A percentile compares a stretch with the other conserved stretches of the same genome.
Evolutionary conservation across 164 flowering plant species (phyloP).

Genomic region (Brasenia schreberi): DNA sequence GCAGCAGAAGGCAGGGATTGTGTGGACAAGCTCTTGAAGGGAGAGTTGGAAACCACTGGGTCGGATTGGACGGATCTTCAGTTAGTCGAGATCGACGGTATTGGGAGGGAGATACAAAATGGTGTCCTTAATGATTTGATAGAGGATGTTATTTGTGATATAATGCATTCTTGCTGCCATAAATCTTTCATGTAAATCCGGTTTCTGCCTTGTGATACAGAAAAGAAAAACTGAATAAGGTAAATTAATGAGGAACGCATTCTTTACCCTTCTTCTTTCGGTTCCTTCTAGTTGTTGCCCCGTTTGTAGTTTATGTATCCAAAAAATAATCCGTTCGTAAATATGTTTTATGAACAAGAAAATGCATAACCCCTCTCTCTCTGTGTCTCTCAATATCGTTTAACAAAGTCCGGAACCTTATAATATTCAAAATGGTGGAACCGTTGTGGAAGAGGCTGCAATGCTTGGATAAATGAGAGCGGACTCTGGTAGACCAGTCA

Average conservation of each 20-base stretch:
- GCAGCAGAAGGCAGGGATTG: constrained; percentile 43
- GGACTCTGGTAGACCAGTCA: neutral
- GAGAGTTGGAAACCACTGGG: constrained; percentile 41
- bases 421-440: neutral
- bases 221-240: neutral
- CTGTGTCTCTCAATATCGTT: no score
- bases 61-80: constrained; percentile 44
- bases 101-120: constrained; percentile 54
- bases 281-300: neutral
- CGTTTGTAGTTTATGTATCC: neutral
- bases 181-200: neutral
- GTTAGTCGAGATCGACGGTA: constrained; percentile 33
- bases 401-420: no score
- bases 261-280: neutral
- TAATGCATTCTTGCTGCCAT: neutral
- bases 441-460: neutral
- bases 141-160: constrained; percentile 53
- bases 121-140: constrained; percentile 62
- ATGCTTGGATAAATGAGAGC: neutral
- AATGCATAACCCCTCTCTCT: no score
- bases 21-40: constrained; percentile 50
- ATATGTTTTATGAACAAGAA: no score
- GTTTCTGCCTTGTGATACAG: neutral
- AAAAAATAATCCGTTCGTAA: no score
- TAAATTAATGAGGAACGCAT: neutral